Conservation (phyloP, 2,329 filamentous ascomycete species). For the Botrytis fabae region DNA sequence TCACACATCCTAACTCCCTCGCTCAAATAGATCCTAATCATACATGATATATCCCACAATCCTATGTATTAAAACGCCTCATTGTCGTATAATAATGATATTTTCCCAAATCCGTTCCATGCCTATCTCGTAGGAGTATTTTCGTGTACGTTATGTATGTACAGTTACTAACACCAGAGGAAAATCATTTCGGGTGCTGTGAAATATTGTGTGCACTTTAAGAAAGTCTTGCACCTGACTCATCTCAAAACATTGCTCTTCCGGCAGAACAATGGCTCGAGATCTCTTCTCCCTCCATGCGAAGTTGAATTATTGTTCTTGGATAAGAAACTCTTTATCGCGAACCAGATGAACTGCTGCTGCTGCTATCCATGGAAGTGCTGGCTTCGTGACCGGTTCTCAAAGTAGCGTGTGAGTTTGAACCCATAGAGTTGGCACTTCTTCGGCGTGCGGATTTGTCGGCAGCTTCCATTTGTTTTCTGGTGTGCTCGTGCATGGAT, state of each 20-base stretch:
- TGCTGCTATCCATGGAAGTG: background rate
- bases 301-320: background rate
- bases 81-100: background rate
- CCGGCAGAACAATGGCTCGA: background rate
- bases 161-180: background rate
- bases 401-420: conserved; percentile 27
- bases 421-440: conserved; percentile 16
- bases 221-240: background rate
- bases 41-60: background rate
- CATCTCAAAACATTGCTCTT: background rate
- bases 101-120: background rate
- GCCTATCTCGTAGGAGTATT: background rate
- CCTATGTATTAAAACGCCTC: background rate
- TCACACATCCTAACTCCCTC: background rate
- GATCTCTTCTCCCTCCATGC: background rate
- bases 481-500: conserved; percentile 65
- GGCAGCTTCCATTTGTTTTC: conserved; percentile 63
- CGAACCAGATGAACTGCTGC: background rate
- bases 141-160: background rate
- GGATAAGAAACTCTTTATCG: background rate
- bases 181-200: background rate
- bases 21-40: background rate
- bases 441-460: conserved; percentile 46
- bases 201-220: too few species aligned
- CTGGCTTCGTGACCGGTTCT: background rate